Base-by-base conservation (phyloP, 495 filamentous ascomycete genomes). In the Physcia stellaris region DNA sequence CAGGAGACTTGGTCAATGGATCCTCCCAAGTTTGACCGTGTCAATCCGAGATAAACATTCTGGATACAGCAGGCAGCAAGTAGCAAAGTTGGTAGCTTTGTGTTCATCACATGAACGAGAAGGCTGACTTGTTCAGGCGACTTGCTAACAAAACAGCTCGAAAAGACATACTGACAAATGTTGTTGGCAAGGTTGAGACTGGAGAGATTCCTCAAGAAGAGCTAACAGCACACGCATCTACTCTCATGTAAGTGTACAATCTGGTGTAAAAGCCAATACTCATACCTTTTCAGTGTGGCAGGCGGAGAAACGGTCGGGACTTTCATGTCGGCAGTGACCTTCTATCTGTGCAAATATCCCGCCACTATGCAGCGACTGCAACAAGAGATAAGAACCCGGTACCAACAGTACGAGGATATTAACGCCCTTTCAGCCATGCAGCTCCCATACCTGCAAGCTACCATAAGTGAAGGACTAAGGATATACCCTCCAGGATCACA, bases 401-500 rank as follows among this genome's bases (percentile, higher is more conserved):
- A 35, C 28, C 11, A 7, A 2, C 26, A 31, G 6, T 45, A 39
- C 16, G 31, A 34, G 13, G 36, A 38, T 6, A 39, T 60, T 19
- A 45, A 45, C 13, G 52, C 49, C 3, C 34, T 20, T 2, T 35
- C 49, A 40, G 55, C 55, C 18, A 52, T 44, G 4, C 42, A 56
- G 3, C 55, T 73, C 15, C 50, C 50, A 10, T 77, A 76, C 42
- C 61, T 77, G 48, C 57, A 63, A 29, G 75, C 74, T 6, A 56
- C 68, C 10, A 61, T 79, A 17, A 54, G 69, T 21, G 74, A 80
- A 48, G 59, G 56, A 4, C 52, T 80, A 9, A 58, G 75, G 9
- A 48, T 75, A 39, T 70, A 56, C 55, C 69, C 69, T 51, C 66
- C 68, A 55, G 68, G 48, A 16, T 32, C 50, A 6, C 53, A 58